A percentile compares a stretch with the other conserved stretches of the same genome.
phyloP scores from a whole-genome alignment of 768 basidiomycete genomes.

The Pleurotus cornucopiae region DNA sequence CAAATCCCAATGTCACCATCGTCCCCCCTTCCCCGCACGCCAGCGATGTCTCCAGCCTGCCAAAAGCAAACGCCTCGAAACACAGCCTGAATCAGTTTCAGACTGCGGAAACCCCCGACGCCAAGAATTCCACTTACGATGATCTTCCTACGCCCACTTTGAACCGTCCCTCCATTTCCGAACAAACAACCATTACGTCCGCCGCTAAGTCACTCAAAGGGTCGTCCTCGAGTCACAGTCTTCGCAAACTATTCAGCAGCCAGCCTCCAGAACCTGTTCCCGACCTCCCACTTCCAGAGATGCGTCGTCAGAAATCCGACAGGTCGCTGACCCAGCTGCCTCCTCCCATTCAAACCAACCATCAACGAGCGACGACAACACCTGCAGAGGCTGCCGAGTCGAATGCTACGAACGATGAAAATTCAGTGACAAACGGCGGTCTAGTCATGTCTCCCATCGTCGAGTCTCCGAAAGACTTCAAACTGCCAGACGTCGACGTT shows the following conservation, averaged over 20 bases:
- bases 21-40: slow-evolving; percentile 41
- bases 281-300: slow-evolving; percentile 9
- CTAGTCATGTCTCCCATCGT: slow-evolving; percentile 28
- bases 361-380: slow-evolving; percentile 16
- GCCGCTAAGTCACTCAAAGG: slow-evolving; percentile 15
- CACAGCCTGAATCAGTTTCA: slow-evolving; percentile 12
- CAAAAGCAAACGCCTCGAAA: slow-evolving; percentile 19
- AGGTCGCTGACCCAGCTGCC: slow-evolving; percentile 14
- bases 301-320: slow-evolving; percentile 16
- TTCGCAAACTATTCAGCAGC: background rate
- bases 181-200: slow-evolving; percentile 8
- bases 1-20: slow-evolving; percentile 38
- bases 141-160: slow-evolving; percentile 7
- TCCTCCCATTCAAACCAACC: slow-evolving; percentile 9
- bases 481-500: slow-evolving; percentile 22
- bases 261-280: slow-evolving; percentile 4
- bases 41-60: slow-evolving; percentile 20
- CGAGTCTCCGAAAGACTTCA: slow-evolving; percentile 42
- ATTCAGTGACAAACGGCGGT: slow-evolving; percentile 12
- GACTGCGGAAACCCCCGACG: slow-evolving; percentile 10
- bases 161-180: background rate
- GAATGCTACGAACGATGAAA: background rate
- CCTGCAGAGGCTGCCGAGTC: slow-evolving; percentile 2
- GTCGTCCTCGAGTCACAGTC: slow-evolving; percentile 15
- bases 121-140: slow-evolving; percentile 13